These are phyloP conservation scores for Pholiota conissans DNA, from an alignment of 768 basidiomycete genomes.

Conservation along the genomic window DNA sequence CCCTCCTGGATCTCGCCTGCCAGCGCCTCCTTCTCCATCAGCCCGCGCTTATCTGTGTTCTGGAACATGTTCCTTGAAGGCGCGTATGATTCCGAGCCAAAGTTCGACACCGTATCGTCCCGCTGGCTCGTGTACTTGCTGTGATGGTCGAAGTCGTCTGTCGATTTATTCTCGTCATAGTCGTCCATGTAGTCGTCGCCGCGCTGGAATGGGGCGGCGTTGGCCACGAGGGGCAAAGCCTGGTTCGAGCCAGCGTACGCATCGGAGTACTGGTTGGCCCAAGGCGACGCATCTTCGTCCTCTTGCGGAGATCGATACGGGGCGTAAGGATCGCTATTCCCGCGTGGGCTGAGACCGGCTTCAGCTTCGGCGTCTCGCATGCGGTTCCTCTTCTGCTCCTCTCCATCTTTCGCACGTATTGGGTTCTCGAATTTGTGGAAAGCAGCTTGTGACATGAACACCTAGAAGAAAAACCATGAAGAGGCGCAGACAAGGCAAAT, in stretches of 20 bases:
- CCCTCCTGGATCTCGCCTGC: slow-evolving; percentile 86
- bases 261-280: slow-evolving; percentile 45
- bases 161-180: slow-evolving; percentile 74
- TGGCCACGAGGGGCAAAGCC: slow-evolving; percentile 78
- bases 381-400: slow-evolving; percentile 83
- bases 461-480: slow-evolving; percentile 41
- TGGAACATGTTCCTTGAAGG: slow-evolving; percentile 97
- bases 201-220: slow-evolving; percentile 82
- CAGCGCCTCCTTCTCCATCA: slow-evolving; percentile 79
- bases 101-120: slow-evolving; percentile 77
- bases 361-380: slow-evolving; percentile 76
- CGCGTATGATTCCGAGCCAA: slow-evolving; percentile 91
- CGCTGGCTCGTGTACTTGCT: slow-evolving; percentile 77
- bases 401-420: slow-evolving; percentile 77
- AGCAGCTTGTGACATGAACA: slow-evolving; percentile 82
- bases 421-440: slow-evolving; percentile 91
- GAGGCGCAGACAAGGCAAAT: background rate
- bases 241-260: slow-evolving; percentile 63
- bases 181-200: slow-evolving; percentile 73
- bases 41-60: slow-evolving; percentile 68
- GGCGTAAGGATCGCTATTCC: slow-evolving; percentile 68
- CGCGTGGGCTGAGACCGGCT: slow-evolving; percentile 61
- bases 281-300: slow-evolving; percentile 37
- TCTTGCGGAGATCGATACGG: slow-evolving; percentile 64
- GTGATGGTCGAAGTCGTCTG: slow-evolving; percentile 79